These are phyloP conservation scores for Yarrowia sp. DNA, from an alignment of 805 yeast genomes.

Conservation along the genomic window DNA sequence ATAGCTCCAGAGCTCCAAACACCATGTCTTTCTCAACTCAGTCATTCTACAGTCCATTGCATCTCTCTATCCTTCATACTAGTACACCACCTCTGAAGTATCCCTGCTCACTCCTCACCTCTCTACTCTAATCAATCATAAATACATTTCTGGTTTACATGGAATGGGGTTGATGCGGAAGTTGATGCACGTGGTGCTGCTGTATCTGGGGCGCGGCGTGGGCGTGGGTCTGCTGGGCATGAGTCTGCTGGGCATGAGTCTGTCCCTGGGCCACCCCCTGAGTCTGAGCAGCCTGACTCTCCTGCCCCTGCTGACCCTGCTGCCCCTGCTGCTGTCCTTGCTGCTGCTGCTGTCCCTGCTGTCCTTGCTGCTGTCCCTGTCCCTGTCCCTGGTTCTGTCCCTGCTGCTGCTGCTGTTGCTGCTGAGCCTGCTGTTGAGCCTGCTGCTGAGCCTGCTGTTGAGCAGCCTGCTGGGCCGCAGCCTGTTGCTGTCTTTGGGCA, in stretches of 20 bases:
- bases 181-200: slow-evolving; percentile 32
- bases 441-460: slow-evolving; percentile 28
- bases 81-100: no score
- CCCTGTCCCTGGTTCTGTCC: not conserved
- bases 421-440: slow-evolving; percentile 4
- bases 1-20: no score
- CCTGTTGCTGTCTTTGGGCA: slow-evolving; percentile 25
- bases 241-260: not conserved
- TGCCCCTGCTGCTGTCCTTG: not conserved
- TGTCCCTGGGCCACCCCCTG: no score
- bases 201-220: slow-evolving; percentile 14
- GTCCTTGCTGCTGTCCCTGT: not conserved
- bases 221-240: not conserved
- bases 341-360: not conserved
- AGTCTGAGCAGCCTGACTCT: not conserved
- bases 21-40: no score
- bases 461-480: slow-evolving; percentile 10
- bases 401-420: slow-evolving; percentile 5
- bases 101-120: no score
- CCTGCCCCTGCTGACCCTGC: not conserved
- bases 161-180: slow-evolving; percentile 35
- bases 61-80: no score
- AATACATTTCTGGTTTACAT: slow-evolving; percentile 25
- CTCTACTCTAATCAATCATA: slow-evolving; percentile 1
- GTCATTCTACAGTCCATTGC: no score